Percentiles rank a stretch among this genome's conserved stretches.
Conservation (phyloP, 352 stramenopile genomes). For the Blastocystis hominis region DNA sequence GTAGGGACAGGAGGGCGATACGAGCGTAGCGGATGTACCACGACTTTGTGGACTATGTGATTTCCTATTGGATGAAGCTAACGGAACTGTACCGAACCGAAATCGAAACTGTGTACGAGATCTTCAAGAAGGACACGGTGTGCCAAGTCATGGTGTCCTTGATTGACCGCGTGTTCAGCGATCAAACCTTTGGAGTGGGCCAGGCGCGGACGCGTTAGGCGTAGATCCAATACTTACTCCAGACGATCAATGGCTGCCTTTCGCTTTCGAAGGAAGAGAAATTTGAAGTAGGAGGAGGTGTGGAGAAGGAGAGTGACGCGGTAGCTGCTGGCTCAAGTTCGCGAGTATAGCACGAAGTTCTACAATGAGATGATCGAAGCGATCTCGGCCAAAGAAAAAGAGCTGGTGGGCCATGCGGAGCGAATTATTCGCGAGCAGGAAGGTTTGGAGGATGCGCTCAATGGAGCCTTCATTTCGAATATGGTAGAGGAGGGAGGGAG, state of each 20-base stretch:
- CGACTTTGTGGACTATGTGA: conserved; percentile 30
- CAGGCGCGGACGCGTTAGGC: background rate
- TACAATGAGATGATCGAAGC: background rate
- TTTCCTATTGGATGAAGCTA: background rate
- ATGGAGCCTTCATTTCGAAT: background rate
- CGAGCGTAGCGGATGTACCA: conserved; percentile 16
- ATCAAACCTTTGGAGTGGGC: conserved; percentile 30
- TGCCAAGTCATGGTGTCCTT: conserved; percentile 44
- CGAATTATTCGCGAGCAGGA: conserved; percentile 22
- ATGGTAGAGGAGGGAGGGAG: background rate
- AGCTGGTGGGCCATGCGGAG: background rate
- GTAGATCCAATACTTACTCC: conserved; percentile 22
- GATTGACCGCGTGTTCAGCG: conserved; percentile 31
- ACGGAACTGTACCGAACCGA: conserved; percentile 3
- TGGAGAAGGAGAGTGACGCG: background rate
- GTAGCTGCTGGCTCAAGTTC: conserved; percentile 11
- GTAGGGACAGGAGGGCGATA: background rate
- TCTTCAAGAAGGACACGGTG: conserved; percentile 38
- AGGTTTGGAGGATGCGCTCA: background rate
- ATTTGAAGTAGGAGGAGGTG: background rate
- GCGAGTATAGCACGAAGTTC: background rate
- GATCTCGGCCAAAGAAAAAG: background rate
- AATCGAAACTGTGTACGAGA: conserved; percentile 42
- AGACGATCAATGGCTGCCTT: background rate
- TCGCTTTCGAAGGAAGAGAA: conserved; percentile 24